A percentile compares a stretch with the other conserved stretches of the same genome.
Evolutionary conservation across 768 basidiomycete species (phyloP).

Genomic region (Sutorius australiensis): DNA sequence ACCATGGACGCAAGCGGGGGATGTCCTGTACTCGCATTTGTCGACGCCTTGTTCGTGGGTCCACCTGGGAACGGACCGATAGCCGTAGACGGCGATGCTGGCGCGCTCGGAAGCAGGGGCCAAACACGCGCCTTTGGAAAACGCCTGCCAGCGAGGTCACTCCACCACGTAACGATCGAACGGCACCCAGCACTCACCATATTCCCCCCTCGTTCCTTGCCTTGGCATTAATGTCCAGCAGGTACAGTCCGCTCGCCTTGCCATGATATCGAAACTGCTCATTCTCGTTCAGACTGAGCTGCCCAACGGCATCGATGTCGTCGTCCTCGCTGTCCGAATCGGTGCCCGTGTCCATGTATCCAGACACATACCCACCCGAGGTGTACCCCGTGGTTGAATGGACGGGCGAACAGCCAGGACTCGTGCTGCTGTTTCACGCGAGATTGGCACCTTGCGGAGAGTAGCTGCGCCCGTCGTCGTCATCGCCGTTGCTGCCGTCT

Average conservation of each 20-base stretch:
- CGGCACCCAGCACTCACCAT: constrained; percentile 44
- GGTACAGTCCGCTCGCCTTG: constrained; percentile 75
- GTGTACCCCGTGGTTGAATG: constrained; percentile 9
- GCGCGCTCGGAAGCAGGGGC: constrained; percentile 52
- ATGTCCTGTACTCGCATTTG: constrained; percentile 4
- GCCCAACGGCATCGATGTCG: constrained; percentile 71
- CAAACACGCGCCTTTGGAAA: constrained; percentile 89
- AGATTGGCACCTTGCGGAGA: constrained; percentile 8
- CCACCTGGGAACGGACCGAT: constrained; percentile 1
- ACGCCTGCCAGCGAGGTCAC: constrained; percentile 43
- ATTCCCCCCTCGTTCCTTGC: constrained; percentile 71
- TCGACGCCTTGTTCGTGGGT: constrained; percentile 4
- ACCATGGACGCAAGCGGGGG: constrained; percentile 23
- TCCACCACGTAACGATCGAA: constrained; percentile 17
- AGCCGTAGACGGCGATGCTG: constrained; percentile 12
- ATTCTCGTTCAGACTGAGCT: constrained; percentile 85
- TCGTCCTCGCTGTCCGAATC: constrained; percentile 40
- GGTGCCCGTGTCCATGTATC: constrained; percentile 31
- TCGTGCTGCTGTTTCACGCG: constrained; percentile 15
- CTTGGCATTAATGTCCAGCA: constrained; percentile 59
- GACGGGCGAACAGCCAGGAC: constrained; percentile 16
- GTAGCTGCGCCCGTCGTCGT: neutral
- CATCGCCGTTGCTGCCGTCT: constrained; percentile 46
- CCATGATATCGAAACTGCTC: constrained; percentile 84
- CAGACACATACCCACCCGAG: constrained; percentile 21